phyloP scores from a whole-genome alignment of 2,329 filamentous ascomycete genomes.

The Fusarium sp. region DNA sequence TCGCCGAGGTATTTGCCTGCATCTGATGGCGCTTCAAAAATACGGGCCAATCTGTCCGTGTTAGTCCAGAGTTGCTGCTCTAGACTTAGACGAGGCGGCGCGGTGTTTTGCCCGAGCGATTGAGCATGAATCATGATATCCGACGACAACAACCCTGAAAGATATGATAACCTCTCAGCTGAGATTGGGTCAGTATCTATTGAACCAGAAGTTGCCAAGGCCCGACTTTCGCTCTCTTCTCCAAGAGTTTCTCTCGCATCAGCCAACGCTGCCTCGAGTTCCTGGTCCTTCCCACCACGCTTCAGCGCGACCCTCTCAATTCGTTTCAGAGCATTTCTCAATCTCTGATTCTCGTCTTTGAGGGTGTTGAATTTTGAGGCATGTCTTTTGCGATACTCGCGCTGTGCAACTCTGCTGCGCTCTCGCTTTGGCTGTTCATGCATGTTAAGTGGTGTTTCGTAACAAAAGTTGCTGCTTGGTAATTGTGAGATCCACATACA shows the following conservation, averaged over 20 bases:
- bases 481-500: constrained; percentile 30
- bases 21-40: constrained; percentile 36
- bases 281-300: constrained; percentile 4
- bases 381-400: constrained; percentile 41
- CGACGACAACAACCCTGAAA: not conserved
- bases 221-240: not conserved
- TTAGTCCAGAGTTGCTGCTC: constrained; percentile 33
- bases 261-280: constrained; percentile 25
- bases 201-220: not conserved
- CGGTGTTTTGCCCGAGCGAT: not conserved
- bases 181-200: not conserved
- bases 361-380: constrained; percentile 37
- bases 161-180: not conserved
- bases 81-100: not conserved
- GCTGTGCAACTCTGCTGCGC: constrained; percentile 39
- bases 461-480: constrained; percentile 6
- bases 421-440: constrained; percentile 36
- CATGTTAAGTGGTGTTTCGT: not conserved
- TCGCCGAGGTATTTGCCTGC: constrained; percentile 35
- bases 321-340: constrained; percentile 34
- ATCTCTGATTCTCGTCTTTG: constrained; percentile 39
- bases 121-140: not conserved
- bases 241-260: constrained; percentile 23
- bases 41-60: constrained; percentile 35
- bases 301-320: constrained; percentile 27